Base-by-base conservation (phyloP, 2,329 filamentous ascomycete genomes). In the Emmonsiellopsis sp. region DNA sequence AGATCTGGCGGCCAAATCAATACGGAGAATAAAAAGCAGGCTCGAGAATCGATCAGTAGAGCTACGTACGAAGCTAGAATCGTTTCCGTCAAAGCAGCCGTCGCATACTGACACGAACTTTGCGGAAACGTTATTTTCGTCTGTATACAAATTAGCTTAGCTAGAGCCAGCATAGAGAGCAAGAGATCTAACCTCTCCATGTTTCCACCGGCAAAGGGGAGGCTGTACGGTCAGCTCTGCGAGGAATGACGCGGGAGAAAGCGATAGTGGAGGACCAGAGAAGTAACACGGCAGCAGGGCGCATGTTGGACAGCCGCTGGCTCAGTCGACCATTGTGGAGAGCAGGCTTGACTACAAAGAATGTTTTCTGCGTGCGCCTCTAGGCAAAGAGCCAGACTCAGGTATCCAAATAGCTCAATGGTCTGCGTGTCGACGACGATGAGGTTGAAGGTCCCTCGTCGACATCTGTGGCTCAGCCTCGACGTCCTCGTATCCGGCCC, bases 31-130 rank as follows among this genome's bases (percentile, higher is more conserved):
- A 54, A 44, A 42, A 11, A 45, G 11, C 21, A 39, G 21, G 21
- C 21, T 27, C 11, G 21, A 49, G 31, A 49, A 21, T 40, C 2
- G n/a, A n/a, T 39, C 36, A 3, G 13, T 39, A 39, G 13, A 33
- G 31, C 44, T 47, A 51, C 57, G 51, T 57, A 63, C 61, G 51
- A 58, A 58, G 36, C 34, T 45, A 2, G 51, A 47, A 51, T 56
- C 51, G 21, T 46, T 27, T 7, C 46, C 48, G 13, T 54, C 49
- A 42, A 51, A 55, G 48, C 61, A 64, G 10, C 52, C 55, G n/a
- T 56, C 57, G 51, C 60, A 65, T 47, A 56, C 36, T 33, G 57
- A 56, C 52, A 60, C 52, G 47, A 65, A 62, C 48, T 55, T 61
- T 52, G 62, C 57, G 33, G 57, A 40, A 39, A 60, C 54, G 39